Evolutionary conservation across 495 filamentous ascomycete species (phyloP), one percentile per base, ranked within the genome.

Genomic region (Oidiodendron maius): DNA sequence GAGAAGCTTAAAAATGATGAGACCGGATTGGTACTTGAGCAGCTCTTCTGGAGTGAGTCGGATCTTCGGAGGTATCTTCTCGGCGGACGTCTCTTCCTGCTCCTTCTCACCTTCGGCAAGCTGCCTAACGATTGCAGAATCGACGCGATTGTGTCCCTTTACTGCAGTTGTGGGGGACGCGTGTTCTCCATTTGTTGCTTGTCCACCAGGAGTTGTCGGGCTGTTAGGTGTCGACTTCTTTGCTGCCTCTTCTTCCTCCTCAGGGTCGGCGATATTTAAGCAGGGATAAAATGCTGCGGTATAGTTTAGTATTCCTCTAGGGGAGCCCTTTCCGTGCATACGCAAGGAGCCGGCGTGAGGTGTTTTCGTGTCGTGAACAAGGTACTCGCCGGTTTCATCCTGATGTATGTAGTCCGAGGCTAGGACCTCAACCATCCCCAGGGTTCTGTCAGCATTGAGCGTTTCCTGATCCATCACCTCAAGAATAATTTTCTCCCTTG

Each of bases 401-500:
- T 91, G 78, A 3, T 67, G 66, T 52, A 96, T 78, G 59, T 87
- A 97, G 46, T 96, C 88, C 3, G 83, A 72, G 8, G 82, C 80
- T 25, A 76, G 72, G 36, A 97, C 63, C 48, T 96, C 88, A 13
- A 86, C 67, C 25, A 80, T 71, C 24, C 93, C 93, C 22, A 99
- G 77, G 17, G 83, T 82, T 26, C 94, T 82, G 61, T 99, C 93
- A 57, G 85, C 88, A 49, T 85, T 84, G 48, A 95, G 71, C 41
- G 79, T 88, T 67, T 99, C 93, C 44, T 89, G 78, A 56, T 99
- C 93, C 93, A 99, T 97, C 51, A 96, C 89, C 64, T 98, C 93
- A 12, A 99, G 66, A 0, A 78, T 78, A 16, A 99, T 63, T 54
- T 83, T 91, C 63, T 97, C 94, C 25, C 84, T 82, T n/a, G 73